Evolutionary conservation across 169 alveolate genomes (phyloP), one percentile per base, ranked within the genome.

Genomic region (Plasmodium vinckei): DNA sequence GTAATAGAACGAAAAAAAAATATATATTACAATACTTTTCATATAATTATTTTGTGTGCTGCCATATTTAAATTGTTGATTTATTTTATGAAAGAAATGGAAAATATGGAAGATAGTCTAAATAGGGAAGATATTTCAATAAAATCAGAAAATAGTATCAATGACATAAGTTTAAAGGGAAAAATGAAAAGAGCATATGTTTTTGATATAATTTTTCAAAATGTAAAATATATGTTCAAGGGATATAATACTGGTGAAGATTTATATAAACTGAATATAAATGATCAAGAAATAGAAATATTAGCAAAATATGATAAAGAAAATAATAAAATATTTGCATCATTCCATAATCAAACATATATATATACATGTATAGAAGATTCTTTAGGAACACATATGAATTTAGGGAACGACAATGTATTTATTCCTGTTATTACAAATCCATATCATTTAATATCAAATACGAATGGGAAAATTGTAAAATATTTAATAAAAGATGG

Each of bases 401-500:
- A 82, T 17, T 17, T 82, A 49, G 86, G 69, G 13, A 82, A 82
- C 60, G 90, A 82, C 47, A 82, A 71, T 27, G 39, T 82, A 33
- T 82, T 67, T 69, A 82, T 82, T 15, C 90, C 90, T 21, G 69
- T 67, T 13, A 54, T 82, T 12, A 68, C 70, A 9, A 82, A 82
- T 72, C 90, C 90, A 57, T 69, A 39, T 69, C 90, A 82, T 65
- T 82, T 82, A 60, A 47, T 82, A 27, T 82, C 90, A 9, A 82
- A 82, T 57, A 82, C 90, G 12, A 92, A 91, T 87, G 94, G 94
- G 6, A 92, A 92, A 72, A 88, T 92, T n/a, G 93, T 92, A 1
- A 87, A 88, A 27, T 89, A 91, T 91, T 72, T 93, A 72, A 92
- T 87, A 33, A 92, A 82, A n/a, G 94, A 93, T 72, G 95, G 94